Evolutionary conservation across 345 rosid species (phyloP).

Genomic region (Chamaenerion angustifolium): DNA sequence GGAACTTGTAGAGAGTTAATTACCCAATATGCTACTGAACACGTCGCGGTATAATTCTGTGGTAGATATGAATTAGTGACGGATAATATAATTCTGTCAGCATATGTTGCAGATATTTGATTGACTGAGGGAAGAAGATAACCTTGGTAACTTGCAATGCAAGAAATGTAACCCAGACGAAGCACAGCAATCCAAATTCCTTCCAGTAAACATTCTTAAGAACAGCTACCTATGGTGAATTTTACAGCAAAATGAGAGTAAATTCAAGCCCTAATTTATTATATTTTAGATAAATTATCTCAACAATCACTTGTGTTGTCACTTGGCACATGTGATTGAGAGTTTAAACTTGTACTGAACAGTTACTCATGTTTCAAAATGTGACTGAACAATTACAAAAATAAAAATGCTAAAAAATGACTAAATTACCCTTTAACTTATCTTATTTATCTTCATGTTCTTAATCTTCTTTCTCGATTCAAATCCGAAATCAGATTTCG

Average conservation of each 20-base stretch:
- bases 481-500: too few species aligned
- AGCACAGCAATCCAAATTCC: constrained; percentile 68
- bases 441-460: too few species aligned
- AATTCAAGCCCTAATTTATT: not conserved
- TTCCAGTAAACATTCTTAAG: constrained; percentile 63
- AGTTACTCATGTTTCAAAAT: too few species aligned
- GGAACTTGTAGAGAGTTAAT: constrained; percentile 53
- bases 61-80: constrained; percentile 5
- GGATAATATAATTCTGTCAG: not conserved
- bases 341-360: too few species aligned
- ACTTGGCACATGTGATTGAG: too few species aligned
- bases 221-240: constrained; percentile 29
- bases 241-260: constrained; percentile 1
- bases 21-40: constrained; percentile 54
- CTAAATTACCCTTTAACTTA: too few species aligned
- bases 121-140: not conserved
- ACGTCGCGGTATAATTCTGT: constrained; percentile 38
- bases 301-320: too few species aligned
- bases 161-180: constrained; percentile 64
- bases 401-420: too few species aligned
- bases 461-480: too few species aligned
- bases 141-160: constrained; percentile 64
- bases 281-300: too few species aligned
- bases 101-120: too few species aligned
- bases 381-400: too few species aligned